Evolutionary conservation across 1,284 basidiomycete species (phyloP), one percentile per base, ranked within the genome.

Genomic region (Wallemia hederae): DNA sequence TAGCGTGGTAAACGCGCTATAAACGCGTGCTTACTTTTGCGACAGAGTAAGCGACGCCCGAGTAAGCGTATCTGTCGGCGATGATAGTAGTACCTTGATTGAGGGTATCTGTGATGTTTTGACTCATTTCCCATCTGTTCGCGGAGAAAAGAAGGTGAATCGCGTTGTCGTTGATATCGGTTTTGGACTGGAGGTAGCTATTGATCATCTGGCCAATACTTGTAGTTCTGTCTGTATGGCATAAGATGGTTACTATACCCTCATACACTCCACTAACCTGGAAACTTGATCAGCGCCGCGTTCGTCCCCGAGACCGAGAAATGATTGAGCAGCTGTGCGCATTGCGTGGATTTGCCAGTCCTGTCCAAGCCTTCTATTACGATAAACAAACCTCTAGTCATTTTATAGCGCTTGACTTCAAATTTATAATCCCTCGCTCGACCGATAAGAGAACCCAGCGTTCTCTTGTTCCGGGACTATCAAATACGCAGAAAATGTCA

Each of bases 91-190:
- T 82, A 0, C 90, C 90, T 0, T 72, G 67, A 55, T 27, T 15
- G 33, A 59, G 39, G n/a, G 24, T 27, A 55, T n/a, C 33, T 14
- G 64, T 27, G 26, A 64, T 58, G 39, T 34, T 27, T 0, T 22
- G n/a, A 77, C 80, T 68, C 65, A 91, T 77, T 70, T 98, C 92
- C 92, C 94, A 98, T 24, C 92, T 79, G 69, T 98, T 99, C 0
- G 91, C 92, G 59, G 87, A 83, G 74, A 98, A 98, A 61, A 99
- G 78, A 0, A 97, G 78, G 69, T 98, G 92, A 61, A 98, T 82
- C 1, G 84, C 84, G 65, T 77, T 83, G 81, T 77, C 62, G 83
- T 72, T 22, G 82, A 85, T 60, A 79, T 67, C 33, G 7, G 61
- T 59, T 22, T 63, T 61, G 55, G 60, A 62, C 15, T 61, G 80